Conservation (phyloP, 73 alveolate species). For the Paramecium primaurelia region DNA sequence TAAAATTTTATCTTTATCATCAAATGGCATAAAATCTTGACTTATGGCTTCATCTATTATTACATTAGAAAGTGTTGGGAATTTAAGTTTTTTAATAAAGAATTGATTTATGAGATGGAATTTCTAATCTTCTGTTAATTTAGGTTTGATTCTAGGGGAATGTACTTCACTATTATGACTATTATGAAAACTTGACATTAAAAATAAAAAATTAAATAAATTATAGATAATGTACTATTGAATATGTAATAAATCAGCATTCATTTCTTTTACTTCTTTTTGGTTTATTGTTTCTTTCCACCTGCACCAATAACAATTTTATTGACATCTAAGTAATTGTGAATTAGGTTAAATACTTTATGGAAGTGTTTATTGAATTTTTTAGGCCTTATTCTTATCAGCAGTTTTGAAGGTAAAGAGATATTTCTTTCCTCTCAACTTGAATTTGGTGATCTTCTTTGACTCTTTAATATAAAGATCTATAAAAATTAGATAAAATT, state of each 20-base stretch:
- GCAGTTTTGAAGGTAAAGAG: conserved; percentile 62
- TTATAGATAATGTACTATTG: conserved; percentile 21
- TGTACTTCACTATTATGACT: not conserved
- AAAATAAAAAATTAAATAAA: not conserved
- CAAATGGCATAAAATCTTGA: conserved; percentile 49
- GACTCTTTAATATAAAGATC: conserved; percentile 40
- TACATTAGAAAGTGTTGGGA: not conserved
- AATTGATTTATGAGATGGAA: not conserved
- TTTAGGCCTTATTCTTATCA: conserved; percentile 55
- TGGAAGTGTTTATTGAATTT: conserved; percentile 57
- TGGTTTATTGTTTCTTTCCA: conserved; percentile 7
- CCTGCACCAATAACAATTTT: conserved; percentile 35
- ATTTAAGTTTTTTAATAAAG: conserved; percentile 16
- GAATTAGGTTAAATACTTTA: conserved; percentile 3
- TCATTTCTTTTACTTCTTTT: conserved; percentile 49
- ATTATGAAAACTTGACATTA: not conserved
- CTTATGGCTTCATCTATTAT: conserved; percentile 56
- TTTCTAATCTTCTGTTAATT: not conserved
- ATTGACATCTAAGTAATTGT: conserved; percentile 13
- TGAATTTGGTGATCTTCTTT: conserved; percentile 62
- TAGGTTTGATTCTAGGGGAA: not conserved
- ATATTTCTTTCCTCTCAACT: conserved; percentile 57
- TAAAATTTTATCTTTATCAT: conserved; percentile 34
- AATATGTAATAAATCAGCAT: not conserved
- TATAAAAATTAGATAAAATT: not conserved